Percentiles rank a stretch among this genome's conserved stretches.
Conservation (phyloP, 2,329 filamentous ascomycete genomes). For the Stenocarpella maydis region DNA sequence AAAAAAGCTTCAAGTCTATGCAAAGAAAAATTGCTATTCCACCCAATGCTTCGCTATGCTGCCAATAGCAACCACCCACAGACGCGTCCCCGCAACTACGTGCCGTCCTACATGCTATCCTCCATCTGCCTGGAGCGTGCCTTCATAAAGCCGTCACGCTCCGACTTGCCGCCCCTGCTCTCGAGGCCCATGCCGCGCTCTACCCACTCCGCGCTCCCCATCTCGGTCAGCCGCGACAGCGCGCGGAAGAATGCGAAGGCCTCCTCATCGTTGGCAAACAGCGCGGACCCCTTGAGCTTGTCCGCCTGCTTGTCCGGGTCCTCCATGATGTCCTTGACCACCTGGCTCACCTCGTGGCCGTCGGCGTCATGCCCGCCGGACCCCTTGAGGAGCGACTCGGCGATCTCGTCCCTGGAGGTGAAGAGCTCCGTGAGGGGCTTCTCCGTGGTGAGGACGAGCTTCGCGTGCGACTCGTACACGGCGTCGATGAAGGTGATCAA, state of each 20-base stretch:
- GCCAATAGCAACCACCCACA: neutral
- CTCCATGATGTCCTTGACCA: conserved; percentile 84
- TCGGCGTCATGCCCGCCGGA: conserved; percentile 47
- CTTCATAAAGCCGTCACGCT: conserved; percentile 72
- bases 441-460: conserved; percentile 90
- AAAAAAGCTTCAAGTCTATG: neutral
- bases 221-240: conserved; percentile 83
- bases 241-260: conserved; percentile 94
- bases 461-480: conserved; percentile 91
- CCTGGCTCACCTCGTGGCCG: conserved; percentile 64
- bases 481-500: conserved; percentile 99
- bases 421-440: conserved; percentile 89
- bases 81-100: neutral
- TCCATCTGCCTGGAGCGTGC: conserved; percentile 73
- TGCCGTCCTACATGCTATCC: conserved; percentile 63
- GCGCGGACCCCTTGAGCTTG: conserved; percentile 82
- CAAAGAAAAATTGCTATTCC: neutral
- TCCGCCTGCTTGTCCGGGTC: conserved; percentile 86
- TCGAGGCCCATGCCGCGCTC: conserved; percentile 79
- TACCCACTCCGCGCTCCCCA: conserved; percentile 95
- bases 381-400: conserved; percentile 63
- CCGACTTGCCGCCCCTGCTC: conserved; percentile 68
- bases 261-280: conserved; percentile 96
- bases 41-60: conserved; percentile 29
- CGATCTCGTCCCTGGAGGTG: conserved; percentile 75